phyloP scores from a whole-genome alignment of 1,284 basidiomycete species.

The Fomes fomentarius region DNA sequence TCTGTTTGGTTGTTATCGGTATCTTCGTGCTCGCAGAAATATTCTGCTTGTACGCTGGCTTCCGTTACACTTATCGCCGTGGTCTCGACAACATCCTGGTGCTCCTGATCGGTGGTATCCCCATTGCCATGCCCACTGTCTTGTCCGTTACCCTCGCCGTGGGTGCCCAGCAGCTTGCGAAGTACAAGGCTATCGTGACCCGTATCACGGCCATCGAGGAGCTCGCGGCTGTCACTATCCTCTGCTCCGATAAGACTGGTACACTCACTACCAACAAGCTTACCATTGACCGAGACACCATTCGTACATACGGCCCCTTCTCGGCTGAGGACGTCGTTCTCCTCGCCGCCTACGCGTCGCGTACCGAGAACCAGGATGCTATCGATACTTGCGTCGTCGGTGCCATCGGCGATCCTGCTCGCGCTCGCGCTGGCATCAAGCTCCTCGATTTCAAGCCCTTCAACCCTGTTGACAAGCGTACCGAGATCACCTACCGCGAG shows the following conservation, averaged over 20 bases:
- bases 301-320: slow-evolving; percentile 92
- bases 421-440: slow-evolving; percentile 91
- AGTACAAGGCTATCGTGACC: slow-evolving; percentile 98
- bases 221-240: slow-evolving; percentile 94
- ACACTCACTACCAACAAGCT: slow-evolving; percentile 99
- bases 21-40: slow-evolving; percentile 93
- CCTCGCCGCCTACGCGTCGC: slow-evolving; percentile 93
- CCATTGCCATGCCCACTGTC: slow-evolving; percentile 98
- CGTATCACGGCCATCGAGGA: slow-evolving; percentile 99
- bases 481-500: slow-evolving; percentile 97
- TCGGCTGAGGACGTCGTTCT: slow-evolving; percentile 90
- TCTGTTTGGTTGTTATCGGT: slow-evolving; percentile 93
- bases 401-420: slow-evolving; percentile 73
- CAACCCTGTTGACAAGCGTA: slow-evolving; percentile 99
- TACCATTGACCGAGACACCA: slow-evolving; percentile 92
- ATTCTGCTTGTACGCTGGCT: slow-evolving; percentile 85
- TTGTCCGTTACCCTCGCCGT: slow-evolving; percentile 96
- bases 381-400: slow-evolving; percentile 90
- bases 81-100: slow-evolving; percentile 97
- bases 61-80: slow-evolving; percentile 88
- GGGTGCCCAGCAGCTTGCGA: slow-evolving; percentile 96
- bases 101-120: slow-evolving; percentile 97
- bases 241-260: slow-evolving; percentile 98
- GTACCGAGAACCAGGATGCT: slow-evolving; percentile 98
- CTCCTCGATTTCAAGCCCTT: slow-evolving; percentile 99